Percentiles rank a stretch among this genome's conserved stretches.
Evolutionary conservation across 352 stramenopile genomes (phyloP).

Genomic region (Thraustotheca clavata): DNA sequence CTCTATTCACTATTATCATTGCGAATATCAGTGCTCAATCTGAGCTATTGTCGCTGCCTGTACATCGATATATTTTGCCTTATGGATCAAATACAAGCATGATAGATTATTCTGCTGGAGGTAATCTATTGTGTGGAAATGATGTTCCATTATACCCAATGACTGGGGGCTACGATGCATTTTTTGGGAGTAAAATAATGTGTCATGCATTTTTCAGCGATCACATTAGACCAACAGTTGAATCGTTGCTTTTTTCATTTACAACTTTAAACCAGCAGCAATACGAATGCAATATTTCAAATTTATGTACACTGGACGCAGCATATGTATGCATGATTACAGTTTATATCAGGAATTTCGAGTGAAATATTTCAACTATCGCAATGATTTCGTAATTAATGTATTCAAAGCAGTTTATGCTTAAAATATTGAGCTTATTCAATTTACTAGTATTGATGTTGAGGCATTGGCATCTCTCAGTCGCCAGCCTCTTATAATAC

Average conservation of each 20-base stretch:
- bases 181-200: neutral
- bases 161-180: neutral
- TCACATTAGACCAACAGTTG: neutral
- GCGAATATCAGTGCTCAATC: neutral
- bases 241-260: neutral
- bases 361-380: neutral
- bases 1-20: neutral
- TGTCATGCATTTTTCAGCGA: neutral
- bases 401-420: neutral
- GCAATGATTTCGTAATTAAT: neutral
- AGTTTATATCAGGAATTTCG: neutral
- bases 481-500: neutral
- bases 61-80: neutral
- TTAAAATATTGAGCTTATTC: neutral
- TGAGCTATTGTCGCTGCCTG: neutral
- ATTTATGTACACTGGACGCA: neutral
- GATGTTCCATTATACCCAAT: neutral
- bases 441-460: slow-evolving; percentile 1
- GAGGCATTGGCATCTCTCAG: neutral
- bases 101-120: neutral
- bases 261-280: neutral
- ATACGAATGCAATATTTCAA: neutral
- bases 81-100: neutral
- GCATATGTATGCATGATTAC: neutral
- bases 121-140: slow-evolving; percentile 13